These are phyloP conservation scores for Fragilaria crotonensis DNA, from an alignment of 108 stramenopile species.

Conservation along the genomic window DNA sequence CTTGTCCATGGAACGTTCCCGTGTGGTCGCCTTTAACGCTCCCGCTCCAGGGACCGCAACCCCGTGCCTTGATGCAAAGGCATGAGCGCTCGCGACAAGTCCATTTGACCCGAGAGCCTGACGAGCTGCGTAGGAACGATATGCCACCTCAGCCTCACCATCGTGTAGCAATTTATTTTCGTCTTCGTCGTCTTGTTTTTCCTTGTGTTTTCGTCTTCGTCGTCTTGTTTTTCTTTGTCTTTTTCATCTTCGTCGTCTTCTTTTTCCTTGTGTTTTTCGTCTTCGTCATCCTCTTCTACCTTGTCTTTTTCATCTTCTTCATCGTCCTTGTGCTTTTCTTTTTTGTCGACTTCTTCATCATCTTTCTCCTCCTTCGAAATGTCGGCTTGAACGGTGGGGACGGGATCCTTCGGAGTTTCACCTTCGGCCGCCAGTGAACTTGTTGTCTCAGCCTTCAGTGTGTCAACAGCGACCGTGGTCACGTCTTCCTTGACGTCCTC, in stretches of 20 bases:
- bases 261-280: conserved; percentile 3
- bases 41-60: not conserved
- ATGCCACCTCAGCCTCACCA: too few relatives aligned
- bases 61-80: not conserved
- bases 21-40: not conserved
- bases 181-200: not conserved
- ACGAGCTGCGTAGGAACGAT: not conserved
- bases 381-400: too few relatives aligned
- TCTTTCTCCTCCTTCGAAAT: not conserved
- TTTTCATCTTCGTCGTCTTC: conserved; percentile 4
- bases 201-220: not conserved
- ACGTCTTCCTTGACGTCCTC: not conserved
- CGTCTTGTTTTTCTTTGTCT: conserved; percentile 1
- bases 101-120: not conserved
- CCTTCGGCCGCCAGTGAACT: not conserved
- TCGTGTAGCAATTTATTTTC: not conserved
- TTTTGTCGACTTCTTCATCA: conserved; percentile 5
- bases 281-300: conserved; percentile 1
- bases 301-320: conserved; percentile 8
- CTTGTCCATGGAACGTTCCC: not conserved
- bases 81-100: not conserved
- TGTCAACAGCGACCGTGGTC: not conserved
- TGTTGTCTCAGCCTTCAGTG: not conserved
- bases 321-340: not conserved
- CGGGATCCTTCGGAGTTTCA: not conserved